phyloP scores from a whole-genome alignment of 164 flowering plant genomes.

The Pachysandra terminalis region DNA sequence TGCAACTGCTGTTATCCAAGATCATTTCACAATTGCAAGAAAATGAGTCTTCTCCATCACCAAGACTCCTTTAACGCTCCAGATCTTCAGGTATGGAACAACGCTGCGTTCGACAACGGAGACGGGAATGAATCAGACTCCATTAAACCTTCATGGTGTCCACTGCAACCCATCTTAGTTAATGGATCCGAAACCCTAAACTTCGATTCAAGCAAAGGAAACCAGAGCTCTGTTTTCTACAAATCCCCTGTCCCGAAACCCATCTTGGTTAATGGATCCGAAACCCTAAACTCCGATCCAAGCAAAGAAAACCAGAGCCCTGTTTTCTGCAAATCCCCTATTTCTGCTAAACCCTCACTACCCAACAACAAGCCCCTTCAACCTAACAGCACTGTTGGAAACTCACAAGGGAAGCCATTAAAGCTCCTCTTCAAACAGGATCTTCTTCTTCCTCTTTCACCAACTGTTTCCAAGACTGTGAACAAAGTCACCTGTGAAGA shows the following conservation, averaged over 20 bases:
- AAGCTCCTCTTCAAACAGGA: conserved; percentile 26
- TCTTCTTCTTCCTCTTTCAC: conserved; percentile 11
- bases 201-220: conserved; percentile 57
- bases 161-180: conserved; percentile 18
- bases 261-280: conserved; percentile 15
- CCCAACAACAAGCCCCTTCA: conserved; percentile 30
- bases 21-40: neutral
- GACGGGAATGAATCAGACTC: conserved; percentile 31
- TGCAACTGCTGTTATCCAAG: neutral
- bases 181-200: conserved; percentile 29
- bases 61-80: conserved; percentile 40
- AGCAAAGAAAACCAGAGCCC: conserved; percentile 67
- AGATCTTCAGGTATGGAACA: conserved; percentile 71
- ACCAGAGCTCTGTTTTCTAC: conserved; percentile 34
- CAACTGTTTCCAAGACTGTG: neutral
- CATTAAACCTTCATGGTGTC: conserved; percentile 31
- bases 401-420: conserved; percentile 25
- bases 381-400: conserved; percentile 9
- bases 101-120: conserved; percentile 61
- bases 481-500: conserved; percentile 25
- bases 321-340: conserved; percentile 20
- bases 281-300: conserved; percentile 36
- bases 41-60: conserved; percentile 43
- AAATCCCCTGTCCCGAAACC: conserved; percentile 33
- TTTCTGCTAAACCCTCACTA: conserved; percentile 23